Base-by-base conservation (phyloP, 2,329 filamentous ascomycete species). In the Ophiosphaerella narmari region DNA sequence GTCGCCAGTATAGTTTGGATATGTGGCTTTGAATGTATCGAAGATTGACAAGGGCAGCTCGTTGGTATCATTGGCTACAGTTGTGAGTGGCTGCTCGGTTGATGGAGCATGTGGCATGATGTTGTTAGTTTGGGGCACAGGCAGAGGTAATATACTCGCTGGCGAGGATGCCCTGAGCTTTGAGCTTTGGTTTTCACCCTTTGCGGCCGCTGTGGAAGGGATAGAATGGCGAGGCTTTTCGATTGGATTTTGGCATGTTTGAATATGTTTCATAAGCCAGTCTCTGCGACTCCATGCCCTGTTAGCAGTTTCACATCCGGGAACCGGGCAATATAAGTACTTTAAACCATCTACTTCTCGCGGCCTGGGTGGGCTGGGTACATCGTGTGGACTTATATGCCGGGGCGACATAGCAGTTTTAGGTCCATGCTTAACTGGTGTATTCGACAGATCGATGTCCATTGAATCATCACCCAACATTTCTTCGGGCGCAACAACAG, bases 1-100 rank as follows among this genome's bases (percentile, higher is more conserved):
- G 33, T 63, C 54, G 0, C 68, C 73, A 6, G 46, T 62, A 35
- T 74, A 75, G n/a, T 68, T 65, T 9, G 71, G 69, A 45, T 75
- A 75, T 5, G 65, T 58, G 2, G 43, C 36, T 43, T 63, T 67
- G 59, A 74, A 74, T 7, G 33, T 49, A 2, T 65, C 48, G 35
- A 66, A 69, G 4, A 69, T 32, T 3, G 56, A 60, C 11, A 6
- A 16, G 1, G 24, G 8, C 3, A n/a, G 7, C 14, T 36, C 13
- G 4, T 11, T 8, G 12, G 7, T 34, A 9, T 24, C 11, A n/a
- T 43, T 26, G 14, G 36, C 11, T 5, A 23, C 13, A 39, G 26
- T 29, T 7, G 18, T 5, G 18, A 21, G 18, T 21, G 26, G 26
- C 26, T 29, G 26, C 26, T 21, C 18, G 18, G 18, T 21, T 21